phyloP scores from a whole-genome alignment of 129 eudicot species.

The Chrysanthemum seticuspe region DNA sequence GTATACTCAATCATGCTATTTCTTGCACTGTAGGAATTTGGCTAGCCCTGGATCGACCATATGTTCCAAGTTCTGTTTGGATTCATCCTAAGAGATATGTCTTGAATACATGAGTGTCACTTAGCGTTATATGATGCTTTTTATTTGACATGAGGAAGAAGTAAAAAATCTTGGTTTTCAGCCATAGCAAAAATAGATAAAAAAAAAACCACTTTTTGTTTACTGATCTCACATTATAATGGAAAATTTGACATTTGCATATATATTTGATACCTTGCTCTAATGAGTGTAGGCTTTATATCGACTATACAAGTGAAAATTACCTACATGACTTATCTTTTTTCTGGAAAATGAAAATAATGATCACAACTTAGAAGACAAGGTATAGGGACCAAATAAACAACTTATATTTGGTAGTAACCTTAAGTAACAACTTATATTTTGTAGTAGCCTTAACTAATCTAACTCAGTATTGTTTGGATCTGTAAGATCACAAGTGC shows the following conservation, averaged over 20 bases:
- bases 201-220: not conserved
- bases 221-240: not conserved
- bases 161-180: conserved; percentile 27
- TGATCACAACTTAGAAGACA: not conserved
- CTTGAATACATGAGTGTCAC: conserved; percentile 96
- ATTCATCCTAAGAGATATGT: conserved; percentile 56
- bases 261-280: not conserved
- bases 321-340: not conserved
- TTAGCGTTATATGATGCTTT: conserved; percentile 81
- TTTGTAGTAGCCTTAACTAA: too few relatives aligned
- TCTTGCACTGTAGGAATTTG: too few relatives aligned
- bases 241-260: not conserved
- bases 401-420: not conserved
- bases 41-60: too few relatives aligned
- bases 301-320: not conserved
- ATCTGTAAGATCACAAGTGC: not conserved
- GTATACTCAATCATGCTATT: too few relatives aligned
- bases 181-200: not conserved
- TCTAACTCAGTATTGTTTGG: conserved; percentile 6
- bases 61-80: not conserved
- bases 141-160: conserved; percentile 75
- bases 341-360: not conserved
- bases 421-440: not conserved
- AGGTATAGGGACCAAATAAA: not conserved
- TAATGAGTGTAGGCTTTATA: not conserved